Percentiles rank a stretch among this genome's conserved stretches.
These are phyloP conservation scores for Micractinium conductrix DNA, from an alignment of 139 green algal genomes.

Conservation along the genomic window DNA sequence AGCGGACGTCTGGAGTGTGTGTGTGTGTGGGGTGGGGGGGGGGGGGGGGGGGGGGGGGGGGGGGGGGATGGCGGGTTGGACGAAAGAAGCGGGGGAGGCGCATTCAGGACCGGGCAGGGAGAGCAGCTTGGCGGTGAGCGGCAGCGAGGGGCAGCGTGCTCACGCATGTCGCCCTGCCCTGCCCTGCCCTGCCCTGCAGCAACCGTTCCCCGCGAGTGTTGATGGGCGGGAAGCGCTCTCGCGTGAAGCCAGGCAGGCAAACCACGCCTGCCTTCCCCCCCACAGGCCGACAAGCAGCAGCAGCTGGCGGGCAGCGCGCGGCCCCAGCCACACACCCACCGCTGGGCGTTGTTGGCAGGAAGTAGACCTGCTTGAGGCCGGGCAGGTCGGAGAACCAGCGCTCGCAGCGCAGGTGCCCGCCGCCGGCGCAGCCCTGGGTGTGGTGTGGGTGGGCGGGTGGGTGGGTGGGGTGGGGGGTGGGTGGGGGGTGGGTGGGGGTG, in stretches of 20 bases:
- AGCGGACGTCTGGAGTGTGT: slow-evolving; percentile 7
- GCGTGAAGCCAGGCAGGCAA: not conserved
- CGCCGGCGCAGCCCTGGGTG: slow-evolving; percentile 12
- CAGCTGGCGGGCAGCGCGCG: not conserved
- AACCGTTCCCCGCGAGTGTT: not conserved
- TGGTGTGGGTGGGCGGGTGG: too few relatives aligned
- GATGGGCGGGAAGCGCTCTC: not conserved
- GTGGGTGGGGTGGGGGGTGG: too few relatives aligned
- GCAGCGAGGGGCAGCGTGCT: too few relatives aligned
- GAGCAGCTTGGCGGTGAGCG: not conserved
- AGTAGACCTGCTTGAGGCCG: slow-evolving; percentile 33
- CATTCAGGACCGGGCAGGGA: not conserved
- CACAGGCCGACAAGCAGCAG: not conserved
- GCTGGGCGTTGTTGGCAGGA: slow-evolving; percentile 20
- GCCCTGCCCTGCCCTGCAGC: not conserved
- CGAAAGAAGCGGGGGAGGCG: not conserved
- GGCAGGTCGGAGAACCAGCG: slow-evolving; percentile 13
- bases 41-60: too few relatives aligned
- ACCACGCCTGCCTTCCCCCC: too few relatives aligned
- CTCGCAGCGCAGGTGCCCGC: slow-evolving; percentile 25
- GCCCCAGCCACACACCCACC: not conserved
- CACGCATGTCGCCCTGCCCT: not conserved
- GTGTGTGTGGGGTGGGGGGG: too few relatives aligned
- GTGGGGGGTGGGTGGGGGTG: too few relatives aligned
- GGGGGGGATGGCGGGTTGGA: not conserved